Percentiles rank a stretch among this genome's conserved stretches.
These are phyloP conservation scores for Sphenostylis stenocarpa DNA, from an alignment of 306 rosid genomes.

Conservation along the genomic window DNA sequence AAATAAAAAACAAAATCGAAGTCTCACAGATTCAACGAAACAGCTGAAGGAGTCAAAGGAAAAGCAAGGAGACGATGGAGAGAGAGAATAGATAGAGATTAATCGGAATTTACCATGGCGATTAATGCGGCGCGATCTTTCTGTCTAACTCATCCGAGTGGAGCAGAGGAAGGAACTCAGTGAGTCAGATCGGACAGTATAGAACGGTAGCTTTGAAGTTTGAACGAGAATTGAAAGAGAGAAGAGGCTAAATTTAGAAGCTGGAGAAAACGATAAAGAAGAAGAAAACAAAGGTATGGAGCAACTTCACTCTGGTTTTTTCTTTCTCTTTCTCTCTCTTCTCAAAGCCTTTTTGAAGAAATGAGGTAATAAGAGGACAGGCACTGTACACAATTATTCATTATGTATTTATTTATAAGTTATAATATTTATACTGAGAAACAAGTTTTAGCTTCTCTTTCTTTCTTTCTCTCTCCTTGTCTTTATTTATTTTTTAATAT, in stretches of 20 bases:
- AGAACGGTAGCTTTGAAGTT: constrained; percentile 44
- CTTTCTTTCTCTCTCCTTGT: constrained; percentile 36
- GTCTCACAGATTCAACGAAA: constrained; percentile 49
- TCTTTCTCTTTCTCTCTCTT: constrained; percentile 18
- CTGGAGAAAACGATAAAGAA: constrained; percentile 52
- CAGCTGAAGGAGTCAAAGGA: not conserved
- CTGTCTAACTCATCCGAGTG: constrained; percentile 83
- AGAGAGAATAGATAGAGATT: constrained; percentile 33
- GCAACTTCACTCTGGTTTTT: constrained; percentile 6
- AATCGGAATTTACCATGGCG: constrained; percentile 79
- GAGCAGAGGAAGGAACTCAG: constrained; percentile 42
- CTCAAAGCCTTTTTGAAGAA: constrained; percentile 27
- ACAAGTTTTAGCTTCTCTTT: constrained; percentile 41
- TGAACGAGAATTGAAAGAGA: constrained; percentile 40
- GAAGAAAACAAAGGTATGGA: constrained; percentile 49
- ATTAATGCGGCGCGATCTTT: constrained; percentile 53
- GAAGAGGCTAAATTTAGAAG: constrained; percentile 50
- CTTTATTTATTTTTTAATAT: not conserved
- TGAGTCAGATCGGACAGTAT: constrained; percentile 64
- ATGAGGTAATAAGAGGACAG: constrained; percentile 34
- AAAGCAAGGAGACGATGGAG: not conserved
- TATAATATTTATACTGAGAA: constrained; percentile 9
- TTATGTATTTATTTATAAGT: not conserved
- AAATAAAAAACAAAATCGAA: constrained; percentile 20
- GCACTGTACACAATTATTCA: constrained; percentile 24